Percentiles rank a stretch among this genome's conserved stretches.
Evolutionary conservation across 345 rosid species (phyloP).

Genomic region (Sonneratia caseolaris): DNA sequence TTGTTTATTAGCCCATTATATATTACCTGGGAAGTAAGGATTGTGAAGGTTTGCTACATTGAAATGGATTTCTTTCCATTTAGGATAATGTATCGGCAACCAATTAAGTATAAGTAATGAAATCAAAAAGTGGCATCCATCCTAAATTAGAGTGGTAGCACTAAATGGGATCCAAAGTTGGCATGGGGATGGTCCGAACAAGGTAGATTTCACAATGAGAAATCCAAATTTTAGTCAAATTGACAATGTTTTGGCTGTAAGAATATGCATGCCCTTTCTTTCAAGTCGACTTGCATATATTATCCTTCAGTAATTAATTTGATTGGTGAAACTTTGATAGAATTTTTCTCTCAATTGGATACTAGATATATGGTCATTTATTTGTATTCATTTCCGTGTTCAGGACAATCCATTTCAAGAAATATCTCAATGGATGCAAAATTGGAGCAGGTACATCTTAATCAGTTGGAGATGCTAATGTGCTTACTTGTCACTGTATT

Average conservation of each 20-base stretch:
- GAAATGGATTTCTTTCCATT: background rate
- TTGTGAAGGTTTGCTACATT: background rate
- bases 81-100: background rate
- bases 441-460: constrained; percentile 51
- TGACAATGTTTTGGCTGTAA: background rate
- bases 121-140: background rate
- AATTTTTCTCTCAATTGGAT: background rate
- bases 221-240: too few relatives aligned
- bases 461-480: constrained; percentile 3
- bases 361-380: background rate
- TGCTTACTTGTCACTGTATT: background rate
- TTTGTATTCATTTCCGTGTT: constrained; percentile 9
- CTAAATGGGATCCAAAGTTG: background rate
- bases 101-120: background rate
- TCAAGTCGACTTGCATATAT: background rate
- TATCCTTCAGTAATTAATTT: background rate
- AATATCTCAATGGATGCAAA: constrained; percentile 49
- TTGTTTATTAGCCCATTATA: background rate
- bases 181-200: background rate
- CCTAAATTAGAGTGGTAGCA: background rate
- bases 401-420: constrained; percentile 69
- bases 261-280: background rate
- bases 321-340: background rate
- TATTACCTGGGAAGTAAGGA: background rate
- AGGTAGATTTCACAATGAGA: too few relatives aligned